Base-by-base conservation (phyloP, 805 yeast species). In the Nakazawaea peltata region DNA sequence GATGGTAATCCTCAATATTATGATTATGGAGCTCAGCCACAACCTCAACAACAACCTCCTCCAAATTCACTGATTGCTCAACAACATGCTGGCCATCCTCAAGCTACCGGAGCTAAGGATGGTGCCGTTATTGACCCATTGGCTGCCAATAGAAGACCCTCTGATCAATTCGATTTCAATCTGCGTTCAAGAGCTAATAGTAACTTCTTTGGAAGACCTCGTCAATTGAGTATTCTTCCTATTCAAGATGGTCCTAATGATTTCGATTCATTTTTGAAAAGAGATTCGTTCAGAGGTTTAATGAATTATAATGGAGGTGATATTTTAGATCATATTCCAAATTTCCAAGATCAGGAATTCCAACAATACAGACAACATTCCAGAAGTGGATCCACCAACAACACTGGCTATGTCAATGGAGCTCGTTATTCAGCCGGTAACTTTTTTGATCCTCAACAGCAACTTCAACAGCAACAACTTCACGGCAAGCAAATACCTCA, bases 161-260 rank as follows among this genome's bases (percentile, higher is more conserved):
- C 71, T 32, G 75, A 71, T 44, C 73, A 67, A 34, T 41, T 68
- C 33, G 76, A 70, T 36, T 55, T 61, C 33, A 61, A 70, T 3
- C 24, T 39, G 14, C 41, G 50, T 29, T 50, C 56, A 17, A 41
- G 63, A 17, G 47, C 48, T 19, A 52, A 47, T 33, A 48, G 56
- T 19, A 23, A 12, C 19, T 52, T 49, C 24, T 54, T 53, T 34
- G 47, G 47, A 29, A 41, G 58, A 36, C 45, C 46, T 14, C 36
- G 50, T 17, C 53, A 53, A 28, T 57, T 60, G 5, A 53, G 58
- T 19, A 45, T 52, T 11, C 33, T 46, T 13, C 59, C 59, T 22
- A 41, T 53, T n/a, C 46, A 47, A 3, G 50, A 50, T 11, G 26
- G 40, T 5, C 32, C 39, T n/a, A 45, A 42, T 30, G 65, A 59